These are phyloP conservation scores for Tolypocladium paradoxum DNA, from an alignment of 2,329 filamentous ascomycete species.

Conservation along the genomic window DNA sequence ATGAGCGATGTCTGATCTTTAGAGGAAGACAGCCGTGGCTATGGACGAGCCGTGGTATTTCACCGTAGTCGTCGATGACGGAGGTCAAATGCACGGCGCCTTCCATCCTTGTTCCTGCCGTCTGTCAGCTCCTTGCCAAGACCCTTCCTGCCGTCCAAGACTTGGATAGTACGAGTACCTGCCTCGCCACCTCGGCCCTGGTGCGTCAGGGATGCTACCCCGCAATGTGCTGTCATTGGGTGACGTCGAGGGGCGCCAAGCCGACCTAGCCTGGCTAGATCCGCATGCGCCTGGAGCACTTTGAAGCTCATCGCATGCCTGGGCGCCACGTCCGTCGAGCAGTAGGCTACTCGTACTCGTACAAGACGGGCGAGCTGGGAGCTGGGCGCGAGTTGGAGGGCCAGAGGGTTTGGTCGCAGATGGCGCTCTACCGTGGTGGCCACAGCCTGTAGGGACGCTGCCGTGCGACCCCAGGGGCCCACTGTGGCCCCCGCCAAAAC, in stretches of 20 bases:
- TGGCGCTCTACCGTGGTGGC: neutral
- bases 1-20: too few species aligned
- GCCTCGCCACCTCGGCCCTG: neutral
- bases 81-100: neutral
- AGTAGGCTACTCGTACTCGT: too few species aligned
- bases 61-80: too few species aligned
- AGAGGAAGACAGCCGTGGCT: too few species aligned
- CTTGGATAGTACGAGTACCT: neutral
- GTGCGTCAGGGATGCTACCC: conserved; percentile 7
- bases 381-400: neutral
- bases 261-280: neutral
- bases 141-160: neutral
- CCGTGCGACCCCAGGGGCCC: neutral
- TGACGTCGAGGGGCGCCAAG: neutral
- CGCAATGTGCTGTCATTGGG: conserved; percentile 7
- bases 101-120: neutral
- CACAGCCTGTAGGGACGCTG: neutral
- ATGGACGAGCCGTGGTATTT: too few species aligned
- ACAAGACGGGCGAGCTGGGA: neutral
- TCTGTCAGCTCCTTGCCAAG: neutral
- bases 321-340: neutral
- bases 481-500: neutral
- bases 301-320: neutral
- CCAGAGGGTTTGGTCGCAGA: neutral
- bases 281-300: neutral